A percentile compares a stretch with the other conserved stretches of the same genome.
These are phyloP conservation scores for Chimonanthus salicifolius DNA, from an alignment of 164 flowering plant species.

Conservation along the genomic window DNA sequence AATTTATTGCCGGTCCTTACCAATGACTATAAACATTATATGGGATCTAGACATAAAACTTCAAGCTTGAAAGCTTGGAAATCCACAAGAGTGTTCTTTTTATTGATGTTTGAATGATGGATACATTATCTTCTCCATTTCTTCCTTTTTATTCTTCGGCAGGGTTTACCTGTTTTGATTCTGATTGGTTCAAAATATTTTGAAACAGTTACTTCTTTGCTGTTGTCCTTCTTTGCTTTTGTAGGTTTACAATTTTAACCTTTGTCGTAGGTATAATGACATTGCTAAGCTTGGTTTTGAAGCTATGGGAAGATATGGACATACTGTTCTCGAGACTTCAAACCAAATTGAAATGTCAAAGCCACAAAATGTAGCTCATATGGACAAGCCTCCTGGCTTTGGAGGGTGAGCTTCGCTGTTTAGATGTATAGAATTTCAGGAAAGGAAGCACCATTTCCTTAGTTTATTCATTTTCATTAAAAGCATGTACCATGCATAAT, in stretches of 20 bases:
- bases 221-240: not conserved
- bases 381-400: constrained; percentile 55
- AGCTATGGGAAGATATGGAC: constrained; percentile 43
- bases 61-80: too few relatives aligned
- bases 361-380: constrained; percentile 18
- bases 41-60: too few relatives aligned
- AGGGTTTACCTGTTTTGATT: too few relatives aligned
- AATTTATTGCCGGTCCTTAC: too few relatives aligned
- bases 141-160: too few relatives aligned
- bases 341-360: constrained; percentile 29
- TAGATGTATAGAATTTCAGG: constrained; percentile 4
- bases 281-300: constrained; percentile 74
- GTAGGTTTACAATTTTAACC: not conserved
- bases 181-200: too few relatives aligned
- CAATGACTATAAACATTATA: too few relatives aligned
- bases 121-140: too few relatives aligned
- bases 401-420: constrained; percentile 52
- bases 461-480: constrained; percentile 1
- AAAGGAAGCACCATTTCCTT: not conserved
- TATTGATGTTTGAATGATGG: too few relatives aligned
- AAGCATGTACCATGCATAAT: not conserved
- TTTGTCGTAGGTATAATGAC: constrained; percentile 76
- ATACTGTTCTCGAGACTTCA: constrained; percentile 19
- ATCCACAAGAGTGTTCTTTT: too few relatives aligned
- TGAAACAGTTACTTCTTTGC: not conserved